Evolutionary conservation across 176 grass and related monocot genomes (phyloP), one percentile per base, ranked within the genome.

Genomic region (Ensete ventricosum): DNA sequence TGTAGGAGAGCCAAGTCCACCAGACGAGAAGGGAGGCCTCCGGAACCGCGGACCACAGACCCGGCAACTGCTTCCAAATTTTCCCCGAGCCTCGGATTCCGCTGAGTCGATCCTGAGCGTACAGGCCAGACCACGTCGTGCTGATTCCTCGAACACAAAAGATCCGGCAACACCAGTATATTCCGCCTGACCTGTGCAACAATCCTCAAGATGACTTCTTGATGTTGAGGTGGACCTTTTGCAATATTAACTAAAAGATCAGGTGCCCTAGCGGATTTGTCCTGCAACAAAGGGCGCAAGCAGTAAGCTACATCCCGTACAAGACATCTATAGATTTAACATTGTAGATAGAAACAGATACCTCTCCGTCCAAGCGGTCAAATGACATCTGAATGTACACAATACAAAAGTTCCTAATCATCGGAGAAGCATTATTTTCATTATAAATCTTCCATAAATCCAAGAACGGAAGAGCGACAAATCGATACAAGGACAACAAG

Each of bases 311-410:
- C 63, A 21, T 53, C 62, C 25, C 50, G 14, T n/a, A 79, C 50
- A 71, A 52, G 50, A 77, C 27, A 14, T 6, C 6, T 52, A 71
- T 26, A 43, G 52, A 49, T 82, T 60, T 34, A 54, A 26, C 7
- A 21, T 34, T 71, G 65, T 24, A 51, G 50, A 66, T 25, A 62
- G 73, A 79, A 50, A 25, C 14, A 52, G 50, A 63, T 22, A 97
- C 93, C 87, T 90, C 81, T 1, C 73, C 66, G 62, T 77, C 83
- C 34, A 97, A 77, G 51, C 90, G 87, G n/a, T 97, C 93, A 77
- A 97, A 92, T 1, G 93, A 83, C 93, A 97, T 97, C 88, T 97
- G 90, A 77, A 93, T 82, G 72, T 97, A 97, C 62, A 97, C 83
- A 34, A 88, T 53, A 51, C 93, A 97, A 43, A 97, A 97, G 70